These are phyloP conservation scores for Gamsiella multidivaricata DNA, from an alignment of 192 early-diverging fungal genomes.

Conservation along the genomic window DNA sequence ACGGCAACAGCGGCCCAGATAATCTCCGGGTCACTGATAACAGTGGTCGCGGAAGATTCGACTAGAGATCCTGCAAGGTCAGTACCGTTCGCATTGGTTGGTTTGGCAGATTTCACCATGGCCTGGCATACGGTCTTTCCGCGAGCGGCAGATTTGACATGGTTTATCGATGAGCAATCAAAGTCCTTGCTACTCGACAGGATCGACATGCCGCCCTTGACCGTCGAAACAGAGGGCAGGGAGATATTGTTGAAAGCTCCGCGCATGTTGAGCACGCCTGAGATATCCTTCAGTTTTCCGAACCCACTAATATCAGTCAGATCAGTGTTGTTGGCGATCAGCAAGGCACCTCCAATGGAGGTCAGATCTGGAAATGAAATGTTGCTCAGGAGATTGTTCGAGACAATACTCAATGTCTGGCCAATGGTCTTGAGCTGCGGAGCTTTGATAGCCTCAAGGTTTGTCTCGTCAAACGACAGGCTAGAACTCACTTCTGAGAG, in stretches of 20 bases:
- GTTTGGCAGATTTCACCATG: constrained; percentile 31
- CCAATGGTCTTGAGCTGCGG: constrained; percentile 59
- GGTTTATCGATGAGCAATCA: constrained; percentile 53
- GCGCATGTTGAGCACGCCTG: constrained; percentile 67
- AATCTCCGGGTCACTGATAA: background rate
- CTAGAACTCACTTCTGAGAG: constrained; percentile 62
- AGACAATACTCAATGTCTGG: constrained; percentile 67
- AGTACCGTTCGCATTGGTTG: constrained; percentile 22
- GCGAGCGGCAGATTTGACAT: constrained; percentile 36
- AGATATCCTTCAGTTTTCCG: constrained; percentile 64
- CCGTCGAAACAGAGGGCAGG: constrained; percentile 61
- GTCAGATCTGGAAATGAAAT: constrained; percentile 67
- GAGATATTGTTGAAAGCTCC: constrained; percentile 70
- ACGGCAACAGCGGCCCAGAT: background rate
- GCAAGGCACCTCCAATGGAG: constrained; percentile 69
- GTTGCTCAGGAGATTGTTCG: constrained; percentile 65
- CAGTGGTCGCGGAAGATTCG: background rate
- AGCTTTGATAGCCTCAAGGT: constrained; percentile 60
- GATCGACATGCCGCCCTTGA: constrained; percentile 72
- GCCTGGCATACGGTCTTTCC: constrained; percentile 42
- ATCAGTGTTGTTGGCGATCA: constrained; percentile 74
- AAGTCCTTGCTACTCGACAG: constrained; percentile 67
- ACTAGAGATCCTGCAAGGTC: background rate
- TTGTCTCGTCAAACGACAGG: constrained; percentile 70
- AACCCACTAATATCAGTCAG: constrained; percentile 64